Evolutionary conservation across 768 basidiomycete genomes (phyloP).

Genomic region (Boletus pseudopeckii): DNA sequence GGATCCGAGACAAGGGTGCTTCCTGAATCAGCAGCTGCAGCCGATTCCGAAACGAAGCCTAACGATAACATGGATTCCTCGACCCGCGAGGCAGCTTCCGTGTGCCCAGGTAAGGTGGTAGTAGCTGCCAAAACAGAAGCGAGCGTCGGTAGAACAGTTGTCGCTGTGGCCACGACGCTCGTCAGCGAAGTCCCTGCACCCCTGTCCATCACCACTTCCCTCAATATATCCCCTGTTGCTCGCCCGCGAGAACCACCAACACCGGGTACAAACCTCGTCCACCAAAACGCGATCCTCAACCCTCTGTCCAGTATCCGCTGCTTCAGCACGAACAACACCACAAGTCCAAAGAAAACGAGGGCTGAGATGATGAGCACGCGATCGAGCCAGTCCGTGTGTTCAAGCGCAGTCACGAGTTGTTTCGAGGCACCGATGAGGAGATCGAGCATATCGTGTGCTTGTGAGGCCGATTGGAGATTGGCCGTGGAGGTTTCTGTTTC

Average conservation of each 20-base stretch:
- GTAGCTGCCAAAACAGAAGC: slow-evolving; percentile 9
- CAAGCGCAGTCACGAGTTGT: slow-evolving; percentile 80
- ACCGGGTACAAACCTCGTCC: slow-evolving; percentile 70
- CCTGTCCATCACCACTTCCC: slow-evolving; percentile 2
- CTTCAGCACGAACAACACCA: slow-evolving; percentile 84
- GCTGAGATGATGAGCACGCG: slow-evolving; percentile 79
- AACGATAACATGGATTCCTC: slow-evolving; percentile 2
- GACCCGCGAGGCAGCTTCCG: background rate
- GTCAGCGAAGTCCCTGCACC: background rate
- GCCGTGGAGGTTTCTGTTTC: slow-evolving; percentile 70
- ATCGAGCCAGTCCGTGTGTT: slow-evolving; percentile 91
- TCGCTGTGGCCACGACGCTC: slow-evolving; percentile 5
- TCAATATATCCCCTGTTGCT: background rate
- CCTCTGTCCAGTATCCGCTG: slow-evolving; percentile 81
- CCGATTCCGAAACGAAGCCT: background rate
- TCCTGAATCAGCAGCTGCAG: background rate
- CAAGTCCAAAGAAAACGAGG: slow-evolving; percentile 78
- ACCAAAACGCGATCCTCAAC: slow-evolving; percentile 80
- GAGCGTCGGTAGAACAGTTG: slow-evolving; percentile 6
- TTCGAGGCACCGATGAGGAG: slow-evolving; percentile 75
- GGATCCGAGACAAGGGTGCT: background rate
- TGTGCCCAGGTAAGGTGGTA: background rate
- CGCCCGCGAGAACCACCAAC: slow-evolving; percentile 1
- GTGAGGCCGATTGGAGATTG: slow-evolving; percentile 69
- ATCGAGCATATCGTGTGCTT: slow-evolving; percentile 72